These are phyloP conservation scores for Eimeria sp. DNA, from an alignment of 169 alveolate species.

Conservation along the genomic window DNA sequence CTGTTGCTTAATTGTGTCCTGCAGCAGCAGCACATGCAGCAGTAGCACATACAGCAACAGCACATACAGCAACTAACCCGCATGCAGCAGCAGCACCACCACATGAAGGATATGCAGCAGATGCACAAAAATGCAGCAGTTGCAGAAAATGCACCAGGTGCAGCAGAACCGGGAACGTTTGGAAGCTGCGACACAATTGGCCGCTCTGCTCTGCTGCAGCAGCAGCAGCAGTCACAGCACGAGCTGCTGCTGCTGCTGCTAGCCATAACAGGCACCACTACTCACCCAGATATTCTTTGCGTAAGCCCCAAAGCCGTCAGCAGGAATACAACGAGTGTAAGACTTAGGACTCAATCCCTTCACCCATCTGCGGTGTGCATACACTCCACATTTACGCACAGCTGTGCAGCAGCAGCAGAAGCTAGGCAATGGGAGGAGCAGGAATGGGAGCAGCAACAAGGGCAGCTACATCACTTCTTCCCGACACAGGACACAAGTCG, in stretches of 20 bases:
- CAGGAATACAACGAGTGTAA: conserved; percentile 92
- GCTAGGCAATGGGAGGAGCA: conserved; percentile 1
- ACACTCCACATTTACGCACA: background rate
- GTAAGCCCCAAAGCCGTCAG: conserved; percentile 93
- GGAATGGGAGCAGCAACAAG: background rate
- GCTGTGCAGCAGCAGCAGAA: background rate
- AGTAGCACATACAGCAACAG: background rate
- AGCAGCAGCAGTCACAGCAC: too few relatives aligned
- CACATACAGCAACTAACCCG: background rate
- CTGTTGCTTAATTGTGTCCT: conserved; percentile 92
- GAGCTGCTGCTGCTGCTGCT: background rate
- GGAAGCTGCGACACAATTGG: background rate
- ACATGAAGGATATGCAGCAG: too few relatives aligned
- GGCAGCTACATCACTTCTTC: too few relatives aligned
- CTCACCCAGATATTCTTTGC: conserved; percentile 84
- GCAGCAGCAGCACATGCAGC: conserved; percentile 80
- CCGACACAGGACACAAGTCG: too few relatives aligned
- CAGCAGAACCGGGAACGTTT: too few relatives aligned
- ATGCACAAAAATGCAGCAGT: too few relatives aligned
- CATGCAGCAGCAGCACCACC: too few relatives aligned
- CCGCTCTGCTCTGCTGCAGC: background rate
- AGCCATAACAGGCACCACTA: too few relatives aligned
- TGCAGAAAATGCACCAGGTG: too few relatives aligned
- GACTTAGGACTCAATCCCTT: conserved; percentile 86
- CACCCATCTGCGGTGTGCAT: conserved; percentile 85